Percentiles rank a stretch among this genome's conserved stretches.
phyloP scores from a whole-genome alignment of 805 yeast species.

The Ogataea ganodermae region DNA sequence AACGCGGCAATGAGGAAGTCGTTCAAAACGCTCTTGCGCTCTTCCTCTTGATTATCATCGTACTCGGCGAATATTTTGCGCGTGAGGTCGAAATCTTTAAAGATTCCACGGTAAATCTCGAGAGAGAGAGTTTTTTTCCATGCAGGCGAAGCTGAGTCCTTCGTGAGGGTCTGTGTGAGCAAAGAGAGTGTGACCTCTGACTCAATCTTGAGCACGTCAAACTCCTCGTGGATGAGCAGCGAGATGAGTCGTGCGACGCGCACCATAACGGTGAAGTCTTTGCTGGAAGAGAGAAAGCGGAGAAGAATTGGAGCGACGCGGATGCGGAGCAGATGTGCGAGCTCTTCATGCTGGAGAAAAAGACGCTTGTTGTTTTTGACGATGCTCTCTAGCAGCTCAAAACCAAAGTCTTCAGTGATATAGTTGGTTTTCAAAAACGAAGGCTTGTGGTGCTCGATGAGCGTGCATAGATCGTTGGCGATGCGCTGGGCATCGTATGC shows the following conservation, averaged over 20 bases:
- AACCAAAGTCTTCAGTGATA: conserved; percentile 64
- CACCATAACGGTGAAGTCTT: conserved; percentile 68
- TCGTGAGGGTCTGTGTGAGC: conserved; percentile 68
- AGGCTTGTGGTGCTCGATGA: conserved; percentile 62
- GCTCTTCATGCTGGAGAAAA: conserved; percentile 61
- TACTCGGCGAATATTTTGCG: conserved; percentile 57
- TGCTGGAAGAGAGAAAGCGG: conserved; percentile 57
- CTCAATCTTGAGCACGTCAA: conserved; percentile 67
- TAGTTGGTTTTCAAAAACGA: conserved; percentile 51
- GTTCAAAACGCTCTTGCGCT: conserved; percentile 59
- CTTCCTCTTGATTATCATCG: conserved; percentile 52
- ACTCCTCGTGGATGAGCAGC: conserved; percentile 61
- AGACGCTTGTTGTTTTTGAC: conserved; percentile 60
- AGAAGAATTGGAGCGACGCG: conserved; percentile 76
- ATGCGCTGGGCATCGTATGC: conserved; percentile 72
- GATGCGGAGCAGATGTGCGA: conserved; percentile 64
- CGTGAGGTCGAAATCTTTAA: conserved; percentile 56
- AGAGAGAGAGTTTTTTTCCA: conserved; percentile 80
- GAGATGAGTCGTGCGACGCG: conserved; percentile 74
- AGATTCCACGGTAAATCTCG: conserved; percentile 67
- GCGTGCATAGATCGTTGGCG: conserved; percentile 69
- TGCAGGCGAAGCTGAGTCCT: conserved; percentile 51
- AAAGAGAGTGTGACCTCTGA: conserved; percentile 78
- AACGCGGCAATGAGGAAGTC: conserved; percentile 52
- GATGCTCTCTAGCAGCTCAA: conserved; percentile 83